Conservation (phyloP, 495 filamentous ascomycete species). For the Parmelia sp. region DNA sequence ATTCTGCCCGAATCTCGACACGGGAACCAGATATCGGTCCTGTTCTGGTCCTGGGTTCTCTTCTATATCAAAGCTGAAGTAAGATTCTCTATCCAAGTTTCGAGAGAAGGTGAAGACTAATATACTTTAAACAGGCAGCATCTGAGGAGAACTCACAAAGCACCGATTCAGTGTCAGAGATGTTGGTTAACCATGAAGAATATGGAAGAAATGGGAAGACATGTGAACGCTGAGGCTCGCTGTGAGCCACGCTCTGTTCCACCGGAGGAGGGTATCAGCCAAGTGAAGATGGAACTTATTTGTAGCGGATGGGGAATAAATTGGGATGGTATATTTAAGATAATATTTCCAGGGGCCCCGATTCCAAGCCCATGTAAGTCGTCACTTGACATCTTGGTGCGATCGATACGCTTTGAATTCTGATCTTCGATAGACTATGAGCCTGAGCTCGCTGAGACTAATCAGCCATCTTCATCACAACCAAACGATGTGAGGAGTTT, state of each 20-base stretch:
- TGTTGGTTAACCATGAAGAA: neutral
- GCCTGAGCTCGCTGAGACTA: neutral
- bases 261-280: neutral
- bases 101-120: neutral
- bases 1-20: neutral
- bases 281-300: neutral
- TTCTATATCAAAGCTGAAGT: neutral
- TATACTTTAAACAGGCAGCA: neutral
- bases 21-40: neutral
- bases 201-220: neutral
- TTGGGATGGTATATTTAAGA: neutral
- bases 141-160: neutral
- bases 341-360: neutral
- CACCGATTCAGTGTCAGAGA: neutral
- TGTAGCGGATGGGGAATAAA: neutral
- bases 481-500: neutral
- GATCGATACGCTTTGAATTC: neutral
- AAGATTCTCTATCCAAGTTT: neutral
- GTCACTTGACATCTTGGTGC: neutral
- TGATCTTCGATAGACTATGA: neutral
- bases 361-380: neutral
- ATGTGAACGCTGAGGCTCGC: neutral
- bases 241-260: neutral
- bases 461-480: neutral
- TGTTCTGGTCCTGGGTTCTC: neutral